Percentiles rank a stretch among this genome's conserved stretches.
These are phyloP conservation scores for Dionaea muscipula DNA, from an alignment of 179 eudicot genomes.

Conservation along the genomic window DNA sequence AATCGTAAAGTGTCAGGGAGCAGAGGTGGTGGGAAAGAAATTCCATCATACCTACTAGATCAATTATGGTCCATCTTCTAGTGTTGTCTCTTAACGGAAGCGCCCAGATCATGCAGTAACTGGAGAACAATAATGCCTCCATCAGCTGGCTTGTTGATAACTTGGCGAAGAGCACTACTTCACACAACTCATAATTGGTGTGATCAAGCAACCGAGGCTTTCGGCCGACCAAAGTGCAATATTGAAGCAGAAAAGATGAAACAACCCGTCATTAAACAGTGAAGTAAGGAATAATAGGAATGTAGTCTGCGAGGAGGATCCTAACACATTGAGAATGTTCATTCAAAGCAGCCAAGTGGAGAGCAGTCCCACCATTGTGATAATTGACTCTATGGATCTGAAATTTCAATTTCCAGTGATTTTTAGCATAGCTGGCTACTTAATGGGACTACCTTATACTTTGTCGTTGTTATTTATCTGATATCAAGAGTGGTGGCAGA, in stretches of 20 bases:
- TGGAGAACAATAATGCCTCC: slow-evolving; percentile 92
- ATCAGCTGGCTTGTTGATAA: slow-evolving; percentile 72
- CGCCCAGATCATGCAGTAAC: slow-evolving; percentile 74
- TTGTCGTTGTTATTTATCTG: too few relatives aligned
- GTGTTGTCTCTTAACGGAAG: slow-evolving; percentile 57
- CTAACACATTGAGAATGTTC: slow-evolving; percentile 84
- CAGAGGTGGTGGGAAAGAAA: background rate
- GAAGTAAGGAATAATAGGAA: slow-evolving; percentile 59
- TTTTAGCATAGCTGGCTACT: too few relatives aligned
- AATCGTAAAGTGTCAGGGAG: background rate
- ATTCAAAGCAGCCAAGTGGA: slow-evolving; percentile 83
- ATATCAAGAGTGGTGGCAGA: background rate
- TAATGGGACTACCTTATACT: too few relatives aligned
- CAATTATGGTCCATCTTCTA: slow-evolving; percentile 93
- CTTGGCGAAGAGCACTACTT: slow-evolving; percentile 49
- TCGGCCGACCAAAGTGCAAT: too few relatives aligned
- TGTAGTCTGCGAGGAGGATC: slow-evolving; percentile 71
- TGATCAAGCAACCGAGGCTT: background rate
- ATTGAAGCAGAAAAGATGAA: background rate
- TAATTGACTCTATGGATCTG: slow-evolving; percentile 84
- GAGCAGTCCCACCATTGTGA: slow-evolving; percentile 90
- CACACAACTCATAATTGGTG: slow-evolving; percentile 8
- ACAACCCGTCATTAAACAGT: slow-evolving; percentile 56
- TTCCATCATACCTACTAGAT: slow-evolving; percentile 65
- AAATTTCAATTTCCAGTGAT: slow-evolving; percentile 10